These are phyloP conservation scores for Cyclotella choctawhatcheeana DNA, from an alignment of 108 stramenopile species.

Conservation along the genomic window DNA sequence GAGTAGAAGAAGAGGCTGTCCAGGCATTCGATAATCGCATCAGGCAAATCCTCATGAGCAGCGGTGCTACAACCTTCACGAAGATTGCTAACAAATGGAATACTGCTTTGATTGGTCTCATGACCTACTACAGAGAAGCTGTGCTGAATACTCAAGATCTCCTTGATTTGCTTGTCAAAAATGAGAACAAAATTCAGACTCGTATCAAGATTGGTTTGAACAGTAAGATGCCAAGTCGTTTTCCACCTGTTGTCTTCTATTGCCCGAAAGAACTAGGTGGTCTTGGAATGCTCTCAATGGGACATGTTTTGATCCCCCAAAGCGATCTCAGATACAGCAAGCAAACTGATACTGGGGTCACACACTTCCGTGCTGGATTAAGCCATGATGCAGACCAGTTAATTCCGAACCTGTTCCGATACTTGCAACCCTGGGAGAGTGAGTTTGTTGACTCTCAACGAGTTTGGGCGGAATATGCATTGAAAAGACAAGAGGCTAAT, in stretches of 20 bases:
- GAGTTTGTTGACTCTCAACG: slow-evolving; percentile 99
- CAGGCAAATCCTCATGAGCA: slow-evolving; percentile 98
- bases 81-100: slow-evolving; percentile 99
- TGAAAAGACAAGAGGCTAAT: slow-evolving; percentile 99
- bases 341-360: slow-evolving; percentile 97
- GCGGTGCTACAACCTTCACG: slow-evolving; percentile 98
- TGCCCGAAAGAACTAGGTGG: slow-evolving; percentile 99
- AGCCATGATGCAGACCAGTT: slow-evolving; percentile 99
- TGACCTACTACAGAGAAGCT: slow-evolving; percentile 99
- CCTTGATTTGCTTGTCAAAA: slow-evolving; percentile 96
- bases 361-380: slow-evolving; percentile 98
- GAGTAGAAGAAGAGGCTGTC: slow-evolving; percentile 94
- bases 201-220: slow-evolving; percentile 99
- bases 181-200: slow-evolving; percentile 99
- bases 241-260: slow-evolving; percentile 92
- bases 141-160: slow-evolving; percentile 99
- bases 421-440: slow-evolving; percentile 99
- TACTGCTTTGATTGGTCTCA: slow-evolving; percentile 95
- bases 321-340: slow-evolving; percentile 98
- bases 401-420: slow-evolving; percentile 98
- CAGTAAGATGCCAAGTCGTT: slow-evolving; percentile 98
- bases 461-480: slow-evolving; percentile 99
- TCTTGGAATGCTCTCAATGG: slow-evolving; percentile 99
- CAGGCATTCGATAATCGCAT: slow-evolving; percentile 97
- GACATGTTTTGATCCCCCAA: slow-evolving; percentile 99